These are phyloP conservation scores for Paramecium caudatum DNA, from an alignment of 73 alveolate genomes.

Conservation along the genomic window DNA sequence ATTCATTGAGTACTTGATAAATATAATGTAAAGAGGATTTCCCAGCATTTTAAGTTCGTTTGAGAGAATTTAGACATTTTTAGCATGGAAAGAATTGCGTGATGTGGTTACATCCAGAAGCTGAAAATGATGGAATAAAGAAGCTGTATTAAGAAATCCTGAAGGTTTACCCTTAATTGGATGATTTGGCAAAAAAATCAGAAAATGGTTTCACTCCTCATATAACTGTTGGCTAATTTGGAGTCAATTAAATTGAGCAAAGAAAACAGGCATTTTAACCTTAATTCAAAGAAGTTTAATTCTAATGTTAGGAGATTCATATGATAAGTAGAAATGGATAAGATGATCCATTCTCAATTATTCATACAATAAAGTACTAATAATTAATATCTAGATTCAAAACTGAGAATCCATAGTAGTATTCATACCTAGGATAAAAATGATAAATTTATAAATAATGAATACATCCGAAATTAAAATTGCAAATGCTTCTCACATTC, in stretches of 20 bases:
- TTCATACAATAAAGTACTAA: neutral
- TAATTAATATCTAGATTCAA: neutral
- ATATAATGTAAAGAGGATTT: conserved; percentile 25
- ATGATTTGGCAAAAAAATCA: conserved; percentile 66
- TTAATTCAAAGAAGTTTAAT: conserved; percentile 15
- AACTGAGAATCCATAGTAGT: neutral
- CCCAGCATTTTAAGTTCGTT: conserved; percentile 56
- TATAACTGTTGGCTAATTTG: conserved; percentile 58
- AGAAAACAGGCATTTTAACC: conserved; percentile 46
- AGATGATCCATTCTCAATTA: conserved; percentile 62
- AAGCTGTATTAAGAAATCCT: conserved; percentile 14
- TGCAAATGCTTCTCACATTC: neutral
- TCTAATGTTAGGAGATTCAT: conserved; percentile 55
- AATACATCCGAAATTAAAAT: neutral
- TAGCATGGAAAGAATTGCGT: conserved; percentile 62
- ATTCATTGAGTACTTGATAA: conserved; percentile 17
- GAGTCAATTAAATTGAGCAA: conserved; percentile 56
- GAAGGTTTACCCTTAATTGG: conserved; percentile 62
- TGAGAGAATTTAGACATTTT: conserved; percentile 61
- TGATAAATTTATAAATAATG: neutral
- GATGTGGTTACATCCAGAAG: conserved; percentile 59
- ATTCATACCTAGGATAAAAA: conserved; percentile 17
- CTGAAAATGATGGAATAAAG: conserved; percentile 22
- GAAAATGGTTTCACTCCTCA: conserved; percentile 73
- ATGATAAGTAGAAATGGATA: conserved; percentile 74